These are phyloP conservation scores for Nemania sp. DNA, from an alignment of 2,329 filamentous ascomycete species.

Conservation along the genomic window DNA sequence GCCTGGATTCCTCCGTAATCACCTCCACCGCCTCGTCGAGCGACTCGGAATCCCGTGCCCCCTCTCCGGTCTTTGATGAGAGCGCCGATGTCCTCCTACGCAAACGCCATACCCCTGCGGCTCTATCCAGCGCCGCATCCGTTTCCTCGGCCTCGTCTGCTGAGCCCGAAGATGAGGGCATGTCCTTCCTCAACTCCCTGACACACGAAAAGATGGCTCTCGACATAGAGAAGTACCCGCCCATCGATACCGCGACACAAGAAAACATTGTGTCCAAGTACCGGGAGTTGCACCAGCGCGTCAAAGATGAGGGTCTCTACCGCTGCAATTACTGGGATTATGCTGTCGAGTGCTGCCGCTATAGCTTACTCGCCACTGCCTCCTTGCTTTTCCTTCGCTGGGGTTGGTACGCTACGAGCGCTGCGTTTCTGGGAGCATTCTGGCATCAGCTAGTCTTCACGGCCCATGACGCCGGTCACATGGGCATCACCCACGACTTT, in stretches of 20 bases:
- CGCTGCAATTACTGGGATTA: slow-evolving; percentile 87
- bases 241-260: slow-evolving; percentile 79
- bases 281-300: slow-evolving; percentile 77
- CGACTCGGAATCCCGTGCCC: slow-evolving; percentile 64
- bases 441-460: slow-evolving; percentile 97
- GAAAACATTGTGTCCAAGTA: slow-evolving; percentile 83
- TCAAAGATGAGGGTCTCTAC: slow-evolving; percentile 82
- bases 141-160: slow-evolving; percentile 70
- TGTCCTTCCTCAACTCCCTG: slow-evolving; percentile 77
- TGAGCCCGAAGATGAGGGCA: slow-evolving; percentile 61
- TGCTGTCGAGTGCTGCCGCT: slow-evolving; percentile 78
- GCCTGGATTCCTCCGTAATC: slow-evolving; percentile 54
- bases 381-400: slow-evolving; percentile 71
- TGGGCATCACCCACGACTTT: slow-evolving; percentile 96
- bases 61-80: slow-evolving; percentile 66
- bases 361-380: slow-evolving; percentile 72
- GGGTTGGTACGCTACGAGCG: slow-evolving; percentile 77
- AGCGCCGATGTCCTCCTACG: slow-evolving; percentile 48
- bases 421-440: slow-evolving; percentile 79
- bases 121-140: slow-evolving; percentile 59
- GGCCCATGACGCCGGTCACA: slow-evolving; percentile 95
- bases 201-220: slow-evolving; percentile 81
- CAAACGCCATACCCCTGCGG: slow-evolving; percentile 47
- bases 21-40: slow-evolving; percentile 57
- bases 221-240: slow-evolving; percentile 84